phyloP scores from a whole-genome alignment of 768 basidiomycete genomes.

The Pulveroboletus sp. region DNA sequence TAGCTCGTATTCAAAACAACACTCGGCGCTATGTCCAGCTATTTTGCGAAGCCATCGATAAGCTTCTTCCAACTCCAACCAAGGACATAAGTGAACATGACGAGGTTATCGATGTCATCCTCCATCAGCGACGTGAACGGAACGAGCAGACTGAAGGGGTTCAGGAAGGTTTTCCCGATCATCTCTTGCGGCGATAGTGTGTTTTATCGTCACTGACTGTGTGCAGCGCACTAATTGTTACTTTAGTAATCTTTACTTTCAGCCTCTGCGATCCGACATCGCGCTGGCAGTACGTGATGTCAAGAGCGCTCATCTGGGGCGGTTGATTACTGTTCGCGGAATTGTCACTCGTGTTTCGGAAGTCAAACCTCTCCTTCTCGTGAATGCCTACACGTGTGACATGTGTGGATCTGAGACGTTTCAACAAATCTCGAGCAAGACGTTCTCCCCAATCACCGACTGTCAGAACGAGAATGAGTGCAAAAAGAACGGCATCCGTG shows the following conservation, averaged over 20 bases:
- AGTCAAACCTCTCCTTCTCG: conserved; percentile 94
- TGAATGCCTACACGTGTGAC: conserved; percentile 98
- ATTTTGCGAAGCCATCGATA: conserved; percentile 88
- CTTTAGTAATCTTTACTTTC: conserved; percentile 88
- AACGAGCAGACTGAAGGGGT: conserved; percentile 74
- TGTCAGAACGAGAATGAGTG: conserved; percentile 87
- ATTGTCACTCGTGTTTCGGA: conserved; percentile 98
- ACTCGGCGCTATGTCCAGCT: conserved; percentile 85
- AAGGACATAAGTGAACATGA: conserved; percentile 87
- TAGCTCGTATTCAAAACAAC: conserved; percentile 75
- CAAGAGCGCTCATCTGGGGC: conserved; percentile 80
- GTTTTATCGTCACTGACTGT: conserved; percentile 31
- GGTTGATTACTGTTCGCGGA: conserved; percentile 91
- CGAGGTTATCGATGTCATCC: conserved; percentile 95
- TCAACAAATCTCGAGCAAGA: conserved; percentile 91
- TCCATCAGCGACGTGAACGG: conserved; percentile 87
- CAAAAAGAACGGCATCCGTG: conserved; percentile 78
- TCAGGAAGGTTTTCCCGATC: conserved; percentile 83
- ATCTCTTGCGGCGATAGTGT: conserved; percentile 92
- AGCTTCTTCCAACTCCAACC: conserved; percentile 81
- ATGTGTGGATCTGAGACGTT: conserved; percentile 98
- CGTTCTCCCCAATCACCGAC: conserved; percentile 83
- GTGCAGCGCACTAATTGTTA: conserved; percentile 10
- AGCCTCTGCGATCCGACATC: conserved; percentile 70
- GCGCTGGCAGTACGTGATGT: conserved; percentile 91